phyloP scores from a whole-genome alignment of 768 basidiomycete species.

The Kwoniella pini region DNA sequence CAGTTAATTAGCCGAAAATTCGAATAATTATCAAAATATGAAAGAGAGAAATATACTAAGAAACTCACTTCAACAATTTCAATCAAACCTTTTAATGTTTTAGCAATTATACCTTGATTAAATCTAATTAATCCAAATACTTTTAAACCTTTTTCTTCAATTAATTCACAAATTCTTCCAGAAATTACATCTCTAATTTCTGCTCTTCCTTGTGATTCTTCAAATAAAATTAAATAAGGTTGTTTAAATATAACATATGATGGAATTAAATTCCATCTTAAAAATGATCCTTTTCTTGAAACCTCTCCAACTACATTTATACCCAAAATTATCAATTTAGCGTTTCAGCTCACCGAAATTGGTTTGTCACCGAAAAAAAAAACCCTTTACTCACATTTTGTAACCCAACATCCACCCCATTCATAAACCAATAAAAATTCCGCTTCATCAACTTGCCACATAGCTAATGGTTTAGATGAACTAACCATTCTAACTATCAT shows the following conservation, averaged over 20 bases:
- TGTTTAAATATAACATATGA: conserved; percentile 34
- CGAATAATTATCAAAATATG: background rate
- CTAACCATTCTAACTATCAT: conserved; percentile 32
- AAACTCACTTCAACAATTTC: conserved; percentile 45
- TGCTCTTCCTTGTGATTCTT: conserved; percentile 31
- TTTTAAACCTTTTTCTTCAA: conserved; percentile 37
- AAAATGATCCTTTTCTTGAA: conserved; percentile 29
- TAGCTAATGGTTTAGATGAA: conserved; percentile 32
- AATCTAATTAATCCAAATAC: conserved; percentile 20
- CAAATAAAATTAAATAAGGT: conserved; percentile 42
- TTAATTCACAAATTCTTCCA: conserved; percentile 43
- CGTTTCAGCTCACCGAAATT: background rate
- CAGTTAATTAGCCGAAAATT: no score
- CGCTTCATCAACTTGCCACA: conserved; percentile 49
- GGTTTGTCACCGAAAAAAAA: background rate
- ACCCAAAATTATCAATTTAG: background rate
- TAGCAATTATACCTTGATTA: conserved; percentile 32
- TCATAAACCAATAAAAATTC: conserved; percentile 49
- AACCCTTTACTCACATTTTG: conserved; percentile 35
- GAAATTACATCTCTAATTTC: conserved; percentile 40
- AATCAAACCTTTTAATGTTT: conserved; percentile 27
- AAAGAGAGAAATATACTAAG: no score
- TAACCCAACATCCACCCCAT: conserved; percentile 47
- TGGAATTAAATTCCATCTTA: conserved; percentile 45
- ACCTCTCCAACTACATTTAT: conserved; percentile 37